Conservation (phyloP, 2,329 filamentous ascomycete species). For the Hypoxylon sp. region DNA sequence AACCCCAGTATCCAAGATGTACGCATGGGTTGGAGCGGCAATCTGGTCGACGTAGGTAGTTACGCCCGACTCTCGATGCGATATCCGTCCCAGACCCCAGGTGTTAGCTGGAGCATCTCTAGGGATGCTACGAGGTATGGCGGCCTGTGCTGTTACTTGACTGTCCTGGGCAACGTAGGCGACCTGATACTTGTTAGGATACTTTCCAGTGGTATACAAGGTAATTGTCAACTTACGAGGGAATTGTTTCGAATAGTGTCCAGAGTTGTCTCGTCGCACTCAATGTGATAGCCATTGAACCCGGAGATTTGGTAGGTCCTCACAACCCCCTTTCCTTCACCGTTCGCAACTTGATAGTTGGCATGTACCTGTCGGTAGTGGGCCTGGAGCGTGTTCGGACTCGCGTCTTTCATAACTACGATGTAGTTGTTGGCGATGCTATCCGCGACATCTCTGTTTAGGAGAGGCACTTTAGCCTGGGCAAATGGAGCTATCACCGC, state of each 20-base stretch:
- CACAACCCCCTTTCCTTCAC: conserved; percentile 32
- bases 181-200: conserved; percentile 35
- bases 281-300: conserved; percentile 41
- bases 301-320: conserved; percentile 37
- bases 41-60: conserved; percentile 30
- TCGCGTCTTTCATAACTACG: conserved; percentile 38
- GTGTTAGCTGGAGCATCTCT: conserved; percentile 10
- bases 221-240: conserved; percentile 27
- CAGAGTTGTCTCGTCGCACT: conserved; percentile 39
- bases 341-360: conserved; percentile 11
- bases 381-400: conserved; percentile 14
- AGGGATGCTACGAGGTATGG: conserved; percentile 1
- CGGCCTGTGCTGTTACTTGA: conserved; percentile 25
- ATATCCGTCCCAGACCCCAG: conserved; percentile 44
- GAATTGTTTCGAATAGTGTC: conserved; percentile 36
- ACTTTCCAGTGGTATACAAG: neutral
- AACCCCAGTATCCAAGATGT: conserved; percentile 43
- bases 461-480: conserved; percentile 35
- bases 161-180: conserved; percentile 39
- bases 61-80: conserved; percentile 37
- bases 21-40: conserved; percentile 34
- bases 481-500: conserved; percentile 21
- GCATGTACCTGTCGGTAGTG: conserved; percentile 34
- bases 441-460: conserved; percentile 27
- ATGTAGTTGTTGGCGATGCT: conserved; percentile 41